Evolutionary conservation across 116 monocot species (phyloP).

Genomic region (Trichopus zeylanicus): DNA sequence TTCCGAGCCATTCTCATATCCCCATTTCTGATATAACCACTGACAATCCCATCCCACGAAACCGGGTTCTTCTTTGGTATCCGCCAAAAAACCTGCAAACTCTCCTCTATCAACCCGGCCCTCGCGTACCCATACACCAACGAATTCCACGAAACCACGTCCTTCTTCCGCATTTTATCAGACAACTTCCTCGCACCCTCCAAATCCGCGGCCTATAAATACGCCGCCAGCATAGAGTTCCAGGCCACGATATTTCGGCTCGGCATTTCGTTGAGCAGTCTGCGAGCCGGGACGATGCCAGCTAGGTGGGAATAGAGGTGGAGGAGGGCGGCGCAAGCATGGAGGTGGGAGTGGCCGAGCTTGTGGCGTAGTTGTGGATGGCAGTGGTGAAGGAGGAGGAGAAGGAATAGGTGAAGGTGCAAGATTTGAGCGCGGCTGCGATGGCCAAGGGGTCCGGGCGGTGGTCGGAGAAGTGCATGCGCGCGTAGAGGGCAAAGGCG

Average conservation of each 20-base stretch:
- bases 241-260: conserved; percentile 42
- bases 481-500: conserved; percentile 37
- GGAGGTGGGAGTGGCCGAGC: conserved; percentile 41
- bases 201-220: conserved; percentile 19
- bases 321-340: conserved; percentile 39
- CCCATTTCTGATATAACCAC: conserved; percentile 24
- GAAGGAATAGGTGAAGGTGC: conserved; percentile 22
- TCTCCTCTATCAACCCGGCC: conserved; percentile 26
- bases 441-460: conserved; percentile 33
- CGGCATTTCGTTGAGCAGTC: conserved; percentile 49
- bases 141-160: conserved; percentile 66
- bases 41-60: conserved; percentile 55
- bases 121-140: conserved; percentile 49
- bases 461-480: conserved; percentile 17
- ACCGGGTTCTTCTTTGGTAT: conserved; percentile 49
- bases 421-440: conserved; percentile 49
- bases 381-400: conserved; percentile 13
- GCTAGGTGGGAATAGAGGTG: conserved; percentile 31
- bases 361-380: conserved; percentile 41
- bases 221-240: conserved; percentile 45
- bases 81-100: conserved; percentile 11
- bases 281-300: conserved; percentile 15
- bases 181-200: conserved; percentile 23
- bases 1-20: conserved; percentile 30
- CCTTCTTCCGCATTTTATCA: conserved; percentile 44